Conservation (phyloP, 78 protist genomes). For the Dictyostelium intermedium region DNA sequence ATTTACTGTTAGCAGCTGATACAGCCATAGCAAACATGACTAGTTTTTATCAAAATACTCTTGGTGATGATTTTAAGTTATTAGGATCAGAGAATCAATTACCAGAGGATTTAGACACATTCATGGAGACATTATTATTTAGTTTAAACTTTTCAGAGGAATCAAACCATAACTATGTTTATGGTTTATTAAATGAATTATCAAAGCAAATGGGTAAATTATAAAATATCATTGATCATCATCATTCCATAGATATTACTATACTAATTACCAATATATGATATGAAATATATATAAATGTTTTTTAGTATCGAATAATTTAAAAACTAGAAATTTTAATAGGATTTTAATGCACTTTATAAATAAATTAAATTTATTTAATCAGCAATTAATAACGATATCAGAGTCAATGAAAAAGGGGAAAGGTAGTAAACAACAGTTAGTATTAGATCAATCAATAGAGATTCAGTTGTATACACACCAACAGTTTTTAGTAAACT, state of each 20-base stretch:
- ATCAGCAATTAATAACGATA: conserved; percentile 8
- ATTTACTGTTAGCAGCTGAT: background rate
- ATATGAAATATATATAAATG: too few species aligned
- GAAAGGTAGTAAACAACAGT: background rate
- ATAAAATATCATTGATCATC: too few species aligned
- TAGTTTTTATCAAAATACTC: background rate
- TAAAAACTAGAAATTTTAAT: conserved; percentile 51
- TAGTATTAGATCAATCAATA: conserved; percentile 10
- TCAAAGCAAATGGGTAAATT: conserved; percentile 45
- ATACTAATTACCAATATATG: too few species aligned
- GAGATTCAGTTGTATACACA: conserved; percentile 30
- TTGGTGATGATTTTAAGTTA: conserved; percentile 27
- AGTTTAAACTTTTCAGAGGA: conserved; percentile 68
- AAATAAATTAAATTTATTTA: conserved; percentile 26
- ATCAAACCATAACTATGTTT: conserved; percentile 40
- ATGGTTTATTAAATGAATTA: conserved; percentile 7
- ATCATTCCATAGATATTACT: background rate
- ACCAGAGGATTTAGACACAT: conserved; percentile 39
- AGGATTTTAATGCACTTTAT: conserved; percentile 52
- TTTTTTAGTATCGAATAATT: conserved; percentile 28
- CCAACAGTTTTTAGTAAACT: conserved; percentile 46
- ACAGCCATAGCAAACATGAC: conserved; percentile 22
- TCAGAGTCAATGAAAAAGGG: background rate
- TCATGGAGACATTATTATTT: conserved; percentile 50
- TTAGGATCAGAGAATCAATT: conserved; percentile 18